Evolutionary conservation across 257 asterid species (phyloP), one percentile per base, ranked within the genome.

Genomic region (Craterostigma plantagineum): DNA sequence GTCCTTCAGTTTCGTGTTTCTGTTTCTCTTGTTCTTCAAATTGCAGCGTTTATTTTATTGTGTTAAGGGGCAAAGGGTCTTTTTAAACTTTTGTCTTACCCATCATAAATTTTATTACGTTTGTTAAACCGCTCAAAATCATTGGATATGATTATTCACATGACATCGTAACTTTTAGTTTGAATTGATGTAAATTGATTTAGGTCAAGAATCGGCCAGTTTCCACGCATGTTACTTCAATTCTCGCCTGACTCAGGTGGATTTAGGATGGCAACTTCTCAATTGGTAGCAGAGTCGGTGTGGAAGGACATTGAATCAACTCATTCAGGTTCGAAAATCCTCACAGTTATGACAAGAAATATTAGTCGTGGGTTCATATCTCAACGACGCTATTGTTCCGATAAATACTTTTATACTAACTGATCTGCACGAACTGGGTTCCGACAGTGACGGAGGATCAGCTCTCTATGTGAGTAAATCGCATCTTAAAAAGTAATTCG

Each of bases 361-460:
- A 23, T n/a, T 42, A 9, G 2, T 15, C 37, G 37, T n/a, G 40
- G 40, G 11, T 36, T 36, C 14, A 10, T 10, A 36, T 12, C 40
- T 36, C 12, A 12, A 36, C 15, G 35, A 9, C 17, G 7, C 18
- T 1, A 17, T 45, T 14, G 38, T 18, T 38, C 13, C 18, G 0
- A 38, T 17, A 46, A 40, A 9, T 18, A 23, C 9, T 50, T 33
- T 38, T 6, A 2, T 33, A 51, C 34, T 33, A 51, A 35, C 15
- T 40, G 27, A 6, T 35, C 38, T 7, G n/a, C 44, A 13, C 23
- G 46, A 57, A 38, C 42, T 48, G 46, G 45, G 16, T n/a, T 55
- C 33, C 60, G 18, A 33, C 92, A 87, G 98, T 79, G 56, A 79
- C 63, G 43, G 77, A 83, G 13, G 81, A 83, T 52, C 98, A 90